phyloP scores from a whole-genome alignment of 345 rosid species.

The Eucalyptus regnans region DNA sequence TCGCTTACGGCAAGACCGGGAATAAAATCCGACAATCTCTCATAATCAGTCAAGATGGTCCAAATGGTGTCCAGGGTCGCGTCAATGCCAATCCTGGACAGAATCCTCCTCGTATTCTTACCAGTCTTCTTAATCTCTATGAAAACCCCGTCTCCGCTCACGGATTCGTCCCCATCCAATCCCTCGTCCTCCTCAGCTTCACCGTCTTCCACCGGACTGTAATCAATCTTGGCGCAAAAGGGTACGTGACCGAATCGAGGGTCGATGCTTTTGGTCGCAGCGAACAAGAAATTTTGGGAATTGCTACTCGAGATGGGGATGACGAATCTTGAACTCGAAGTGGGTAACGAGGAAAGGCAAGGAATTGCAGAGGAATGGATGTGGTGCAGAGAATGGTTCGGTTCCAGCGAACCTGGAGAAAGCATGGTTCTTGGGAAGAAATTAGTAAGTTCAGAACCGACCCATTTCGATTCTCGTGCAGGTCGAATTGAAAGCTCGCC shows the following conservation, averaged over 20 bases:
- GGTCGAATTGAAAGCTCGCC: neutral
- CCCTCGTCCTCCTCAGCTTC: conserved; percentile 3
- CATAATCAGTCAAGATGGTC: conserved; percentile 73
- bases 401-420: neutral
- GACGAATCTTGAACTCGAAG: neutral
- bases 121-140: conserved; percentile 53
- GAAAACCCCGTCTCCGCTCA: conserved; percentile 36
- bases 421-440: neutral
- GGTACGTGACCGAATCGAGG: neutral
- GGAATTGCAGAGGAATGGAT: neutral
- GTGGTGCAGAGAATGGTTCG: neutral
- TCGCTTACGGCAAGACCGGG: conserved; percentile 78
- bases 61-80: conserved; percentile 65
- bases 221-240: conserved; percentile 15
- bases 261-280: neutral
- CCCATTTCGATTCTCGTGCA: neutral
- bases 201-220: neutral
- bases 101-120: conserved; percentile 53
- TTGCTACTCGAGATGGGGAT: neutral
- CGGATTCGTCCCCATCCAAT: conserved; percentile 21
- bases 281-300: neutral
- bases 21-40: conserved; percentile 61
- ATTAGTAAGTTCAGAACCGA: neutral
- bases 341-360: neutral
- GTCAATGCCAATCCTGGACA: conserved; percentile 58